phyloP scores from a whole-genome alignment of 768 basidiomycete genomes.

The Amanita pallidorosea region DNA sequence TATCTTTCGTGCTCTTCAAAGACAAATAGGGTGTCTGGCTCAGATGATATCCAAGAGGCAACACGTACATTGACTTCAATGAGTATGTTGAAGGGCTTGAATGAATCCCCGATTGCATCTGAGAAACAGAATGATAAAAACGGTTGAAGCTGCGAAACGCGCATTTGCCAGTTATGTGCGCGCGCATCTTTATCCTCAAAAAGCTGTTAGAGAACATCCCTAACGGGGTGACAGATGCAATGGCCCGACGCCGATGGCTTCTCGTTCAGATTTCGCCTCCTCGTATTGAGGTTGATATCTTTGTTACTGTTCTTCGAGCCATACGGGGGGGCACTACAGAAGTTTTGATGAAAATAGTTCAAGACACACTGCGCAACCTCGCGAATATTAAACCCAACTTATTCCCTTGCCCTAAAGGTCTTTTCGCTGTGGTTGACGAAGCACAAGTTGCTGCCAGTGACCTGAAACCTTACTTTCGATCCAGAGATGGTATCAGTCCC shows the following conservation, averaged over 20 bases:
- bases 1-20: too few relatives aligned
- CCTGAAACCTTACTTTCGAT: neutral
- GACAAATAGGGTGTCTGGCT: too few relatives aligned
- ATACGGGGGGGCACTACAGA: neutral
- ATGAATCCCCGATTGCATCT: too few relatives aligned
- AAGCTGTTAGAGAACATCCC: too few relatives aligned
- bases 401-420: neutral
- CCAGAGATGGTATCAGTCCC: neutral
- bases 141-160: too few relatives aligned
- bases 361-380: neutral
- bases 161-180: too few relatives aligned
- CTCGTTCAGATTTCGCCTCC: slow-evolving; percentile 8
- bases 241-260: slow-evolving; percentile 5
- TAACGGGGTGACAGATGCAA: too few relatives aligned
- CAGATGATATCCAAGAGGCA: too few relatives aligned
- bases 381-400: neutral
- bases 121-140: too few relatives aligned
- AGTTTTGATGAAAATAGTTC: neutral
- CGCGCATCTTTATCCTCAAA: too few relatives aligned
- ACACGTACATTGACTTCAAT: too few relatives aligned
- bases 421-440: neutral
- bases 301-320: neutral
- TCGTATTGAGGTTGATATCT: neutral
- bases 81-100: too few relatives aligned
- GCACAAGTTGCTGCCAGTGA: neutral